A percentile compares a stretch with the other conserved stretches of the same genome.
Conservation (phyloP, 768 basidiomycete species). For the Rhodosporidiobolus odoratus region DNA sequence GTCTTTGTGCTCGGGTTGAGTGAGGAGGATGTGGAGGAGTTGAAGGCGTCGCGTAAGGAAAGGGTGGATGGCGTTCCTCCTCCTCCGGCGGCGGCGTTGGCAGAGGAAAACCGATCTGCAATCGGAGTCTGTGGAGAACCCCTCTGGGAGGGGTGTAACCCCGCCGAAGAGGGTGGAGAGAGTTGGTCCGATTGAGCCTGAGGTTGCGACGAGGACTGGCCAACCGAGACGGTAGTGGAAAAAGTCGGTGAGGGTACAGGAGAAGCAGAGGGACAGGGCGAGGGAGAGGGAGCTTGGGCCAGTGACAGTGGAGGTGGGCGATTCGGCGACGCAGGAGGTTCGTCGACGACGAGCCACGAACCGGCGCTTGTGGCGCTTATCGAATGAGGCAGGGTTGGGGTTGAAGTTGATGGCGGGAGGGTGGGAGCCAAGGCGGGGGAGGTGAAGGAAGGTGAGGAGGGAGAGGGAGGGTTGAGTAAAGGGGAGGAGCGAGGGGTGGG, state of each 20-base stretch:
- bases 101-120: conserved; percentile 5
- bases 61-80: background rate
- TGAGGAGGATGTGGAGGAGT: background rate
- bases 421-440: background rate
- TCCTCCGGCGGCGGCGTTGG: no score
- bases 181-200: background rate
- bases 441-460: background rate
- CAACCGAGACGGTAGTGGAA: background rate
- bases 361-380: background rate
- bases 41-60: background rate
- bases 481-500: background rate
- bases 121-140: conserved; percentile 9
- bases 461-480: background rate
- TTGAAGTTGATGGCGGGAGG: no score
- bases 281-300: background rate
- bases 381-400: background rate
- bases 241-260: background rate
- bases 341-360: conserved; percentile 1
- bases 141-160: no score
- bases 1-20: background rate
- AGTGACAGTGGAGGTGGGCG: background rate
- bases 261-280: background rate
- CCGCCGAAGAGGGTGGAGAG: background rate
- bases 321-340: background rate
- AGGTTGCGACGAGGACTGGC: background rate